Evolutionary conservation across 2,329 filamentous ascomycete species (phyloP).

Genomic region (Coccinonectria pachysandricola): DNA sequence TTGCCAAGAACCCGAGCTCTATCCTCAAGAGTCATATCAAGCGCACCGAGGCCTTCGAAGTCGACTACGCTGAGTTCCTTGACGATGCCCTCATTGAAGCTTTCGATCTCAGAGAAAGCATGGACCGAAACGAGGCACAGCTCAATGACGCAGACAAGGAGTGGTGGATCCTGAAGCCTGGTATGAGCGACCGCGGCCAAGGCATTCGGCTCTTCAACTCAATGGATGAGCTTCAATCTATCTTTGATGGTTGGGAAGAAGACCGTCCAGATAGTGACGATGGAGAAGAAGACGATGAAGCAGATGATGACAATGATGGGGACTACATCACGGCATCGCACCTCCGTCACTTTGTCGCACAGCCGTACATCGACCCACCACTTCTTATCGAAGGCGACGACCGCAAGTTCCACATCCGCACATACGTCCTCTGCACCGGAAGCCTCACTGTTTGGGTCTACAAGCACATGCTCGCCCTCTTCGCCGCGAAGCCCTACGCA

Average conservation of each 20-base stretch:
- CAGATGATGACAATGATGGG: slow-evolving; percentile 21
- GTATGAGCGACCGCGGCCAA: slow-evolving; percentile 94
- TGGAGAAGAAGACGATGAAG: slow-evolving; percentile 37
- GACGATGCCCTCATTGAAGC: slow-evolving; percentile 88
- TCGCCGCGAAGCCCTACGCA: slow-evolving; percentile 65
- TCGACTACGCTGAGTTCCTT: slow-evolving; percentile 94
- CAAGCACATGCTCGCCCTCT: slow-evolving; percentile 83
- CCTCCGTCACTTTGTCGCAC: slow-evolving; percentile 89
- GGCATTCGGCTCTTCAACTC: slow-evolving; percentile 84
- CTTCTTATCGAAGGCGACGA: slow-evolving; percentile 53
- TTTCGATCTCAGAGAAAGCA: slow-evolving; percentile 73
- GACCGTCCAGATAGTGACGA: slow-evolving; percentile 55
- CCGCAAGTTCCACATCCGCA: slow-evolving; percentile 90
- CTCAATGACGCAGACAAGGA: slow-evolving; percentile 38
- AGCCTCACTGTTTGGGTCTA: slow-evolving; percentile 78
- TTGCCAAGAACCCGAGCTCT: slow-evolving; percentile 69
- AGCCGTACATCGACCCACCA: slow-evolving; percentile 87
- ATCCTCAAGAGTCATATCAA: slow-evolving; percentile 62
- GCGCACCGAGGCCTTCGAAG: slow-evolving; percentile 74
- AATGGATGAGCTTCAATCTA: slow-evolving; percentile 69
- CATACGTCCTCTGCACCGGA: slow-evolving; percentile 77
- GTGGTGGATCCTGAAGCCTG: slow-evolving; percentile 98
- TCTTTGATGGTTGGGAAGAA: slow-evolving; percentile 88
- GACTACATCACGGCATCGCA: slow-evolving; percentile 71
- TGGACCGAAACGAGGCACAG: slow-evolving; percentile 50